A percentile compares a stretch with the other conserved stretches of the same genome.
phyloP scores from a whole-genome alignment of 1,284 basidiomycete species.

The Trametes hirsuta region DNA sequence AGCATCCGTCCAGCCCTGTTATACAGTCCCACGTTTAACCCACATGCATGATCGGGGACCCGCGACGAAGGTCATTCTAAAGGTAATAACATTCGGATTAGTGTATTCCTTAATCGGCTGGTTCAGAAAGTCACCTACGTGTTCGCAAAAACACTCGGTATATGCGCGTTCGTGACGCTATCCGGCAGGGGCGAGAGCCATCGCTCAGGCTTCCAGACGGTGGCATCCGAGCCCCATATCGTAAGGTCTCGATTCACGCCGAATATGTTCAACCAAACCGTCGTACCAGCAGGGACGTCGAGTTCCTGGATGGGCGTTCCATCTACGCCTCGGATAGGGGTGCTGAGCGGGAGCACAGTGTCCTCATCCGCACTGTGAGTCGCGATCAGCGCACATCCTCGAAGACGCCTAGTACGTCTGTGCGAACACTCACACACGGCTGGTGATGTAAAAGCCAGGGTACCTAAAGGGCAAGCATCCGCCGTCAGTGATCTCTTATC shows the following conservation, averaged over 20 bases:
- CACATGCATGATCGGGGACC: constrained; percentile 6
- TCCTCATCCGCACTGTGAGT: constrained; percentile 19
- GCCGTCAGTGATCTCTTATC: background rate
- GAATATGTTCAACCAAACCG: constrained; percentile 48
- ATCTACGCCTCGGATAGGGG: constrained; percentile 14
- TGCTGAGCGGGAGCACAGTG: constrained; percentile 25
- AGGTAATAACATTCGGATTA: background rate
- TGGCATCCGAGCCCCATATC: constrained; percentile 24
- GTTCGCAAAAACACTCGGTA: constrained; percentile 7
- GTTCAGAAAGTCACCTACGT: constrained; percentile 5
- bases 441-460: background rate
- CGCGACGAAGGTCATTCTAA: constrained; percentile 5
- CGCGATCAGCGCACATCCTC: constrained; percentile 19
- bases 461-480: background rate
- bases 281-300: constrained; percentile 46
- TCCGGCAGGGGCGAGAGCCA: constrained; percentile 15
- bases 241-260: constrained; percentile 32
- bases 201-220: constrained; percentile 25
- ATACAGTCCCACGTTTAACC: background rate
- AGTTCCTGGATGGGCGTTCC: constrained; percentile 42
- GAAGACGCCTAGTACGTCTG: background rate
- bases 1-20: too few relatives aligned
- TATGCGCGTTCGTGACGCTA: background rate
- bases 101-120: background rate
- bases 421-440: background rate